Conservation (phyloP, 1,284 basidiomycete species). For the Rugosomyces carneus region DNA sequence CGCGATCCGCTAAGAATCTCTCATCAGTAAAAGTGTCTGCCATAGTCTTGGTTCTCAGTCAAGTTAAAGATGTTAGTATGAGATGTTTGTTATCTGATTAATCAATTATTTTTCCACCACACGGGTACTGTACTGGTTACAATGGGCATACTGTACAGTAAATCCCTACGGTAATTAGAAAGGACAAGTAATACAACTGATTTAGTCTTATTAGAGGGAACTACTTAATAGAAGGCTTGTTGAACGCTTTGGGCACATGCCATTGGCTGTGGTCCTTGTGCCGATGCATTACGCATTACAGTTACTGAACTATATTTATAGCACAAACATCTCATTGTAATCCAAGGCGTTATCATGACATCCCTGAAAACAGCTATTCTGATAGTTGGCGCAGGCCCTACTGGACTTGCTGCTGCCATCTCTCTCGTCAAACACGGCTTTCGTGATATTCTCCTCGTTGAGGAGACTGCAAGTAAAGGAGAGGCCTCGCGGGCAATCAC, state of each 20-base stretch:
- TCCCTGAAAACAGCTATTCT: constrained; percentile 28
- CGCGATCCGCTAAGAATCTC: constrained; percentile 64
- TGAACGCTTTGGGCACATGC: no score
- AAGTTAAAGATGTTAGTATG: no score
- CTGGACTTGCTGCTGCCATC: constrained; percentile 37
- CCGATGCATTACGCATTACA: no score
- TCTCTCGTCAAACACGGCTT: constrained; percentile 39
- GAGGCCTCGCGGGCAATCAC: constrained; percentile 36
- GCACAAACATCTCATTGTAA: neutral
- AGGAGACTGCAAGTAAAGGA: constrained; percentile 26
- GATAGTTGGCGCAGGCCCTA: constrained; percentile 44
- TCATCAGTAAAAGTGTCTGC: constrained; percentile 41
- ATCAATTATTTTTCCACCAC: no score
- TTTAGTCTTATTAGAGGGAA: no score
- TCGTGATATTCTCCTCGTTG: constrained; percentile 41
- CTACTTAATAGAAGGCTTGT: no score
- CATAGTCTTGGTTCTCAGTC: constrained; percentile 13
- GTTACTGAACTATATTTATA: no score
- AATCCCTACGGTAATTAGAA: no score
- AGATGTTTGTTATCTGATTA: no score
- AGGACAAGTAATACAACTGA: no score
- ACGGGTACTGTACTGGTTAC: no score
- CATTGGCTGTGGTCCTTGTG: neutral
- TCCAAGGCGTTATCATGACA: constrained; percentile 13
- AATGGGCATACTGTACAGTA: no score